Base-by-base conservation (phyloP, 768 basidiomycete genomes). In the Mycena floridula region DNA sequence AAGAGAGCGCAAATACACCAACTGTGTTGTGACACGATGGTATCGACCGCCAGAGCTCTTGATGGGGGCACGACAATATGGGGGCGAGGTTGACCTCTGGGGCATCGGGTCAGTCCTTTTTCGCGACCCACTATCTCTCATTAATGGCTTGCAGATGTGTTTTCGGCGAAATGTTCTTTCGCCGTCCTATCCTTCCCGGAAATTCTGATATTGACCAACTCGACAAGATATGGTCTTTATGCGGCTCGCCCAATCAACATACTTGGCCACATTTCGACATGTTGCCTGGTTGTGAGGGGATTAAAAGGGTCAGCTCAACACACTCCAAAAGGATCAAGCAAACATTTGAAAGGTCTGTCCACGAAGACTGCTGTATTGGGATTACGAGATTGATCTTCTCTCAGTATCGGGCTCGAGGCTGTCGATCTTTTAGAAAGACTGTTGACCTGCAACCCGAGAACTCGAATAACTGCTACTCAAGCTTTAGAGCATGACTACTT, bases 81-180 rank as follows among this genome's bases (percentile, higher is more conserved):
- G 91, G 7, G 88, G 89, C 1, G 90, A 92, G 53, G 85, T 99
- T 35, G 96, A 99, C 62, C 84, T 99, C 55, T 99, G 96, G 96
- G 92, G 95, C 6, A 82, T 98, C 43, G 96, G 95, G 82, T 94
- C 59, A 54, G 81, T 69, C 22, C 20, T 30, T n/a, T 32, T 43
- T 38, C 26, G 40, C 20, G 13, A 35, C 13, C 43, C 25, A 38
- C 37, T 18, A 16, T 26, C 13, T 11, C 11, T 18, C 16, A 23
- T 18, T 24, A 45, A 22, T 24, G 37, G 12, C 36, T 8, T 32
- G 5, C 49, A 94, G 91, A 6, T 96, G 95, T 62, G 89, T 97
- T 23, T 70, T 98, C n/a, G 95, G 87, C 24, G 96, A 99, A 64
- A 97, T 98, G 91, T 95, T 90, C 61, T 74, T 76, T 45, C 79